Evolutionary conservation across 495 filamentous ascomycete genomes (phyloP), one percentile per base, ranked within the genome.

Genomic region (Trichoderma gamsii): DNA sequence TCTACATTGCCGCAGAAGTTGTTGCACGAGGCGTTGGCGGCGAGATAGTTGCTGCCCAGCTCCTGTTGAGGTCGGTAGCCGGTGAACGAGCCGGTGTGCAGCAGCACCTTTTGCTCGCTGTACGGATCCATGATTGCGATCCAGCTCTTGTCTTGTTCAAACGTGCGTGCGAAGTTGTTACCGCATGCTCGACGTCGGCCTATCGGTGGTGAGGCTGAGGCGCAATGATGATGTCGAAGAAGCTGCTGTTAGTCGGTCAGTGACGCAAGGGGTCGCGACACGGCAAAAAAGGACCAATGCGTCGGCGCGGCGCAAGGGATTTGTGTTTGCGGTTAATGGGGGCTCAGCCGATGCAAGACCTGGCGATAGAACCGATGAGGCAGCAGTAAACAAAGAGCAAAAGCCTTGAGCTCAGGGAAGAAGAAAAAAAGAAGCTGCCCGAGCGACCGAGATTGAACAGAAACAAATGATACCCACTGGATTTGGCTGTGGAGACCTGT

Each of bases 1-100:
- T 97, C 93, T 43, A 80, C 78, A 79, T 96, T 92, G 72, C 88
- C 85, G 78, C 93, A 97, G 78, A 97, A 83, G 74, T 95, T 90
- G 63, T 72, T 74, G 69, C 76, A 75, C 59, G 72, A 64, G 52
- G 70, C 69, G 6, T 74, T 75, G 7, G 83, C 80, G 56, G 71
- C 76, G 38, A 86, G 77, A 71, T 86, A 86, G 32, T 77, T 76
- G 63, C 72, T 75, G 16, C 79, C 79, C 12, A 84, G 76, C 65
- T 76, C 74, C 63, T 72, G 66, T 18, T 76, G 70, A 18, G 75
- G 72, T 56, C 79, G 79, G 69, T 80, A 82, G 72, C 83, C 84
- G 8, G 83, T 79, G 69, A 85, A 82, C 43, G 83, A 85, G 67
- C 82, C 83, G 65, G 82, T 83, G 71, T 79, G 73, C 67, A 80